A percentile compares a stretch with the other conserved stretches of the same genome.
phyloP scores from a whole-genome alignment of 2,329 filamentous ascomycete genomes.

The Botrytis elliptica region DNA sequence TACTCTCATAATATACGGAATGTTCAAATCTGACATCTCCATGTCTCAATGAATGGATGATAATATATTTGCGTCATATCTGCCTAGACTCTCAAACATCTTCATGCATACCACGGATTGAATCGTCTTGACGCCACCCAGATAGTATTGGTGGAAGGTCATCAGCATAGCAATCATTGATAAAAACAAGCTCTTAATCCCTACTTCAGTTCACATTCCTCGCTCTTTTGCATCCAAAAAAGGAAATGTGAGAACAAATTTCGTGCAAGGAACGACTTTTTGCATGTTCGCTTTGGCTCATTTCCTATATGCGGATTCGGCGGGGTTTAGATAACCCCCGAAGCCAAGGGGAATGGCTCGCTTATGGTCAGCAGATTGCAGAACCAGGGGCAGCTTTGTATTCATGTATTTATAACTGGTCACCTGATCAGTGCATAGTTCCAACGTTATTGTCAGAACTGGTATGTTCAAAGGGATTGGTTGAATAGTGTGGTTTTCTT shows the following conservation, averaged over 20 bases:
- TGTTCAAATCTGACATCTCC: background rate
- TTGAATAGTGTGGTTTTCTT: background rate
- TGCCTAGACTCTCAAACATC: background rate
- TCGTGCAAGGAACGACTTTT: background rate
- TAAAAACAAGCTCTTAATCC: background rate
- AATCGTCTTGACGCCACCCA: background rate
- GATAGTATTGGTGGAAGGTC: background rate
- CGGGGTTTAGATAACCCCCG: background rate
- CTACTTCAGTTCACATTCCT: background rate
- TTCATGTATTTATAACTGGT: background rate
- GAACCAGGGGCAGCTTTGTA: background rate
- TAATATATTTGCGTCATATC: background rate
- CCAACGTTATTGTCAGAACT: background rate
- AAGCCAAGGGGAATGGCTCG: background rate
- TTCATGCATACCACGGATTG: background rate
- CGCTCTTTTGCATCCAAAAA: background rate
- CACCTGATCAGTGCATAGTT: background rate
- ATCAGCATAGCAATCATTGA: background rate
- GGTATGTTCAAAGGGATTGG: background rate
- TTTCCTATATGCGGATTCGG: background rate
- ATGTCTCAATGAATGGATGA: background rate
- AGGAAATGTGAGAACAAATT: background rate
- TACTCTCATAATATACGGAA: background rate
- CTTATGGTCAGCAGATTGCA: background rate
- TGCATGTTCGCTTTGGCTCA: background rate